phyloP scores from a whole-genome alignment of 2,329 filamentous ascomycete species.

The Metarhizium robertsii region DNA sequence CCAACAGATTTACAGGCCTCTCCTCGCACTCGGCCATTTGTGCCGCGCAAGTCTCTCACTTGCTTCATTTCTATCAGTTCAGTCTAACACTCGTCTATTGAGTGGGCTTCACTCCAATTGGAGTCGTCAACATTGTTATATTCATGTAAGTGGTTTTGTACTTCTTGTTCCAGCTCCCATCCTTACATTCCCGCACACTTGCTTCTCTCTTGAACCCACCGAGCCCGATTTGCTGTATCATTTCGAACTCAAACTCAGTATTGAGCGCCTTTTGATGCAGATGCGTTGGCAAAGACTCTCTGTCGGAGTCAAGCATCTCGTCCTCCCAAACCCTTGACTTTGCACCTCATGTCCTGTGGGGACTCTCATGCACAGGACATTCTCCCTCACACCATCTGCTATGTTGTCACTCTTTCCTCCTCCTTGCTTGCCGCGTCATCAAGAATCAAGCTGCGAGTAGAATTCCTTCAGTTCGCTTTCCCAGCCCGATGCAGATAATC shows the following conservation, averaged over 20 bases:
- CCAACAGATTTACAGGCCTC: not conserved
- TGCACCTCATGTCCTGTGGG: not conserved
- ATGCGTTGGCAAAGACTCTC: not conserved
- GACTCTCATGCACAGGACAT: not conserved
- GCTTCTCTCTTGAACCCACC: not conserved
- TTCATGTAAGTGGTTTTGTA: not conserved
- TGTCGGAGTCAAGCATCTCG: not conserved
- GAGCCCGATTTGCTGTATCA: not conserved
- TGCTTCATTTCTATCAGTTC: not conserved
- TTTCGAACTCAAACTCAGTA: not conserved
- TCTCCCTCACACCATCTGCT: not conserved
- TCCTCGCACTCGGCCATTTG: not conserved
- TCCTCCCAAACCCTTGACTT: not conserved
- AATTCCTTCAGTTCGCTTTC: too few relatives aligned
- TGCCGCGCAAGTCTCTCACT: not conserved
- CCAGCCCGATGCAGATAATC: too few relatives aligned
- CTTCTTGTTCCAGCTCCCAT: not conserved
- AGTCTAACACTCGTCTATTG: not conserved
- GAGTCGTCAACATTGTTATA: not conserved
- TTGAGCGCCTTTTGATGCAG: not conserved
- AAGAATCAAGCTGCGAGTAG: too few relatives aligned
- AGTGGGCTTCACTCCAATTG: not conserved
- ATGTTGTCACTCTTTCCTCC: not conserved
- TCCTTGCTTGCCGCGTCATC: not conserved
- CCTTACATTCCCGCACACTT: not conserved